A percentile compares a stretch with the other conserved stretches of the same genome.
Evolutionary conservation across 2,329 filamentous ascomycete genomes (phyloP).

Genomic region (Ampelomyces quisqualis): DNA sequence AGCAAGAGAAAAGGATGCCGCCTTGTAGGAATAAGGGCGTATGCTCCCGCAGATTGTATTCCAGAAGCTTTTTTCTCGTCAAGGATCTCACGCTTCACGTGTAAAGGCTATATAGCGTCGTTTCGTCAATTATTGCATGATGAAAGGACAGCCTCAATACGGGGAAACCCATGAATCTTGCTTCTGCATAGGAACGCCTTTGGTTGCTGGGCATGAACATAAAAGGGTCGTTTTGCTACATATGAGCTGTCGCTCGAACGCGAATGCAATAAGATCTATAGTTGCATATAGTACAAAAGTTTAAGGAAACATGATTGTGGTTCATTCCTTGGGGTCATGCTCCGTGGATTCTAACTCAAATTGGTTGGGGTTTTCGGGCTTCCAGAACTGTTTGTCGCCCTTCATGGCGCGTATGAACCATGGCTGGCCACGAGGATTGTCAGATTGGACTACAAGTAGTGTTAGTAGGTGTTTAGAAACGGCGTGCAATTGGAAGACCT

Average conservation of each 20-base stretch:
- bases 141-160: too few species aligned
- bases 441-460: constrained; percentile 16
- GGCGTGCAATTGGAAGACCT: constrained; percentile 8
- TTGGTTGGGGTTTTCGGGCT: constrained; percentile 17
- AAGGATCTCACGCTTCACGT: too few species aligned
- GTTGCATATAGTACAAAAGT: background rate
- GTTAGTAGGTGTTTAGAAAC: constrained; percentile 1
- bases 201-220: too few species aligned
- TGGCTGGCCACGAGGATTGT: constrained; percentile 26
- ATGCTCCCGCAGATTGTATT: too few species aligned
- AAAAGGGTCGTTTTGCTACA: background rate
- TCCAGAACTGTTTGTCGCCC: constrained; percentile 30
- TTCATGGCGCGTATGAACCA: constrained; percentile 29
- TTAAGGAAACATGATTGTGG: too few species aligned
- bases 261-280: background rate
- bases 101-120: too few species aligned
- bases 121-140: background rate
- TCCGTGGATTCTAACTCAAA: constrained; percentile 26
- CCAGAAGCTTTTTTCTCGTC: too few species aligned
- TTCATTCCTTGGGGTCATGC: constrained; percentile 9
- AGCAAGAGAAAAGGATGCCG: constrained; percentile 5
- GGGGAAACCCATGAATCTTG: too few species aligned
- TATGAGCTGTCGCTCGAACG: too few species aligned
- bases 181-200: too few species aligned
- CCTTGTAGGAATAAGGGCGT: background rate